Conservation (phyloP, 306 rosid genomes). For the Trifolium subterraneum region DNA sequence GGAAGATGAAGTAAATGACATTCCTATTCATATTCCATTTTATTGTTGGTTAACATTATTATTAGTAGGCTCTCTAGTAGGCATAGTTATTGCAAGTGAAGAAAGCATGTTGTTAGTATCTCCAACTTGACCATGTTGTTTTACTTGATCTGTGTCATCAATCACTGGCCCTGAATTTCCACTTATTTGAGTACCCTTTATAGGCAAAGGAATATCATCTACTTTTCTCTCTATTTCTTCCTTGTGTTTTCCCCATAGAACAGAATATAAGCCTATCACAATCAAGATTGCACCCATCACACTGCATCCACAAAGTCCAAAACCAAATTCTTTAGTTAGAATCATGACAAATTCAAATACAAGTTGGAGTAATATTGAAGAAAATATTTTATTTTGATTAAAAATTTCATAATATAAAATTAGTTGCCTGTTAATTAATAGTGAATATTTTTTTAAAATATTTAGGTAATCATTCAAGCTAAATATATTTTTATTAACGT, state of each 20-base stretch:
- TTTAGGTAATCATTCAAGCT: too few relatives aligned
- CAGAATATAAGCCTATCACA: slow-evolving; percentile 76
- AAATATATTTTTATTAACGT: too few relatives aligned
- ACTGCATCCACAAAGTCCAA: slow-evolving; percentile 47
- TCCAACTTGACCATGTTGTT: slow-evolving; percentile 21
- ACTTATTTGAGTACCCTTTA: slow-evolving; percentile 54
- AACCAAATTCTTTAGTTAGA: slow-evolving; percentile 9
- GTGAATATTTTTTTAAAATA: background rate
- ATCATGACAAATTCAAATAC: background rate
- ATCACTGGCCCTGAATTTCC: slow-evolving; percentile 29
- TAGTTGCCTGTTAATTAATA: background rate
- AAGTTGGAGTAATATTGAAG: background rate
- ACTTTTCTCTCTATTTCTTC: slow-evolving; percentile 52
- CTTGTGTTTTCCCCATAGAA: slow-evolving; percentile 92
- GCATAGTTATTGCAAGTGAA: slow-evolving; percentile 47
- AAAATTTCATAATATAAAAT: background rate
- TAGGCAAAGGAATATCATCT: slow-evolving; percentile 59
- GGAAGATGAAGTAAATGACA: background rate
- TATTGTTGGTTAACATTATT: slow-evolving; percentile 31
- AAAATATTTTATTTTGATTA: background rate
- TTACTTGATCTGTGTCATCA: slow-evolving; percentile 26
- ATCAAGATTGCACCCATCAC: slow-evolving; percentile 72
- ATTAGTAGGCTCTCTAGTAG: slow-evolving; percentile 39
- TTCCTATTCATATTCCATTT: slow-evolving; percentile 29
- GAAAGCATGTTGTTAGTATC: slow-evolving; percentile 35